A percentile compares a stretch with the other conserved stretches of the same genome.
phyloP scores from a whole-genome alignment of 805 yeast species.

The Sugiyamaella valdiviana region DNA sequence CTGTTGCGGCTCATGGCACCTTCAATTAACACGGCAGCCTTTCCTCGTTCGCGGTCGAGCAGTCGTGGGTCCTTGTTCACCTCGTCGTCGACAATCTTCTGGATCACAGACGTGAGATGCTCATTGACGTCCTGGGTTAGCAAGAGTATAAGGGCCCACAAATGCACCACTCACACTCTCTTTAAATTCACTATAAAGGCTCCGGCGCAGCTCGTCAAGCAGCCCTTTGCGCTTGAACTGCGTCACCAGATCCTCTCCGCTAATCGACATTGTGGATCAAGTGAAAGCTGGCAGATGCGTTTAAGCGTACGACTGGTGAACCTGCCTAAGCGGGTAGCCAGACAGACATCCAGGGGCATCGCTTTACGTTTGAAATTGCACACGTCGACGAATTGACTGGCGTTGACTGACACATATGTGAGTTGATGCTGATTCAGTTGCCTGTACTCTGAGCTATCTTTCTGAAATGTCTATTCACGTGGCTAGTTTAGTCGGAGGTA shows the following conservation, averaged over 20 bases:
- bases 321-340: too few relatives aligned
- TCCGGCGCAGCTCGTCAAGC: slow-evolving; percentile 21
- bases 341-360: too few relatives aligned
- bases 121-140: slow-evolving; percentile 14
- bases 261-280: slow-evolving; percentile 2
- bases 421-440: too few relatives aligned
- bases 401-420: neutral
- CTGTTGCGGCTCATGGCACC: slow-evolving; percentile 17
- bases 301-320: too few relatives aligned
- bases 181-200: slow-evolving; percentile 17
- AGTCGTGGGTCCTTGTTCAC: slow-evolving; percentile 20
- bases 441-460: too few relatives aligned
- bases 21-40: slow-evolving; percentile 24
- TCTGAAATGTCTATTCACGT: neutral
- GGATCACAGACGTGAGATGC: slow-evolving; percentile 14
- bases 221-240: slow-evolving; percentile 22
- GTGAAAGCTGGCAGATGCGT: too few relatives aligned
- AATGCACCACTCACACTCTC: slow-evolving; percentile 17
- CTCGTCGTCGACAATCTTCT: slow-evolving; percentile 21
- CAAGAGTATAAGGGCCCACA: neutral
- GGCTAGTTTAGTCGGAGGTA: too few relatives aligned
- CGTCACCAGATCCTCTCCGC: slow-evolving; percentile 12
- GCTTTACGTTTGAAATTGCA: neutral
- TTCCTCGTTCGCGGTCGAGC: slow-evolving; percentile 21
- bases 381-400: neutral